A percentile compares a stretch with the other conserved stretches of the same genome.
Evolutionary conservation across 768 basidiomycete species (phyloP).

Genomic region (Boletus subcaerulescens): DNA sequence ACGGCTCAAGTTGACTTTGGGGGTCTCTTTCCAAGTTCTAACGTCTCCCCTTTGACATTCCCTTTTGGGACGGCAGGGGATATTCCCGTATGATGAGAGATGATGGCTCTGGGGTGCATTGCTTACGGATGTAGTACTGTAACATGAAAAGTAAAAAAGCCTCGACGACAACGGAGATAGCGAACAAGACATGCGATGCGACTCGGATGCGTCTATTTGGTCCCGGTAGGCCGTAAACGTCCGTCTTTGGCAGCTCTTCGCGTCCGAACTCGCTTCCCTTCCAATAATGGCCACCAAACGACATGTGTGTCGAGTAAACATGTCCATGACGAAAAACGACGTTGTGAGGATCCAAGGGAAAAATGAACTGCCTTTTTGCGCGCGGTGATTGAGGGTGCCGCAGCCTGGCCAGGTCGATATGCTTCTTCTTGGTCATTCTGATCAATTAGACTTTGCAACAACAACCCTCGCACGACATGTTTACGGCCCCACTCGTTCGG

Average conservation of each 20-base stretch:
- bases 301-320: background rate
- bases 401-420: background rate
- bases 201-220: background rate
- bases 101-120: background rate
- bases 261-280: background rate
- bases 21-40: background rate
- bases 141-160: no score
- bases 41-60: constrained; percentile 9
- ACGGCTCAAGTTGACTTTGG: background rate
- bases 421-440: background rate
- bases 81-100: background rate
- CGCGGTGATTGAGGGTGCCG: background rate
- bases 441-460: constrained; percentile 11
- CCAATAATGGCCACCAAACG: background rate
- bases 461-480: background rate
- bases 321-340: background rate
- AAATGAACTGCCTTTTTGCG: background rate
- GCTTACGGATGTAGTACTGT: background rate
- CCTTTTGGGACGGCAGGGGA: constrained; percentile 2
- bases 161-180: no score
- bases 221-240: background rate
- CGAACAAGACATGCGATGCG: no score
- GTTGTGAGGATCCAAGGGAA: background rate
- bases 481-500: background rate
- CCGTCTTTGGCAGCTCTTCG: background rate